Evolutionary conservation across 2,329 filamentous ascomycete genomes (phyloP).

Genomic region (Samsoniella hepiali): DNA sequence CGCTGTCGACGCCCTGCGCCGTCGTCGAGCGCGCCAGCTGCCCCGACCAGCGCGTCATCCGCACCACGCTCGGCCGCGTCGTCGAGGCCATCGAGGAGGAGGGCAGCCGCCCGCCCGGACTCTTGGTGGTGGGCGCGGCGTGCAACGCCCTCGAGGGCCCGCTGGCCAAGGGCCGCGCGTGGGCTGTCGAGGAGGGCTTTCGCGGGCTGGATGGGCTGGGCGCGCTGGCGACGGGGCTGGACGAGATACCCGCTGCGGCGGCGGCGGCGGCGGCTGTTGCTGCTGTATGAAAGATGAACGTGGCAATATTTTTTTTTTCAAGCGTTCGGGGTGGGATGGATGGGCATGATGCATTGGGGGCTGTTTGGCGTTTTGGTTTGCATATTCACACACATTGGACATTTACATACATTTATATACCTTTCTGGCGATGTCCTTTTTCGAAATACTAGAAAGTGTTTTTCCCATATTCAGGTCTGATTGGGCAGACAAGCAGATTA

Average conservation of each 20-base stretch:
- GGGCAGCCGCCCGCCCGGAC: constrained; percentile 81
- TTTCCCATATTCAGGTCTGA: too few species aligned
- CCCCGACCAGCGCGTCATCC: constrained; percentile 87
- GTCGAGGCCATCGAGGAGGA: constrained; percentile 81
- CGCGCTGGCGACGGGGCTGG: constrained; percentile 1
- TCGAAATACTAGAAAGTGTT: too few species aligned
- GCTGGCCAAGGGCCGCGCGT: constrained; percentile 57
- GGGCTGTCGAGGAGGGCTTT: constrained; percentile 88
- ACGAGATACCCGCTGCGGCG: background rate
- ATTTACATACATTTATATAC: background rate
- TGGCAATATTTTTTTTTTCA: background rate
- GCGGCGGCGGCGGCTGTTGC: background rate
- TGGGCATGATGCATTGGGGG: constrained; percentile 1
- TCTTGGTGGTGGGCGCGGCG: constrained; percentile 79
- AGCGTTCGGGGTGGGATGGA: background rate
- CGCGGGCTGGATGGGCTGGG: constrained; percentile 59
- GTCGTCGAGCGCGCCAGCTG: constrained; percentile 93
- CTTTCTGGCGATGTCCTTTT: background rate
- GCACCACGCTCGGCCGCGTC: constrained; percentile 78
- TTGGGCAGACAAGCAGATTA: too few species aligned
- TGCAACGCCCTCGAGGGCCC: constrained; percentile 70
- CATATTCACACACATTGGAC: background rate
- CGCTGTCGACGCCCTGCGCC: constrained; percentile 76
- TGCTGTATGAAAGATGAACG: background rate
- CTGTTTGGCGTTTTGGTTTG: background rate